Percentiles rank a stretch among this genome's conserved stretches.
Evolutionary conservation across 352 stramenopile genomes (phyloP).

Genomic region (Pythium aquatile): DNA sequence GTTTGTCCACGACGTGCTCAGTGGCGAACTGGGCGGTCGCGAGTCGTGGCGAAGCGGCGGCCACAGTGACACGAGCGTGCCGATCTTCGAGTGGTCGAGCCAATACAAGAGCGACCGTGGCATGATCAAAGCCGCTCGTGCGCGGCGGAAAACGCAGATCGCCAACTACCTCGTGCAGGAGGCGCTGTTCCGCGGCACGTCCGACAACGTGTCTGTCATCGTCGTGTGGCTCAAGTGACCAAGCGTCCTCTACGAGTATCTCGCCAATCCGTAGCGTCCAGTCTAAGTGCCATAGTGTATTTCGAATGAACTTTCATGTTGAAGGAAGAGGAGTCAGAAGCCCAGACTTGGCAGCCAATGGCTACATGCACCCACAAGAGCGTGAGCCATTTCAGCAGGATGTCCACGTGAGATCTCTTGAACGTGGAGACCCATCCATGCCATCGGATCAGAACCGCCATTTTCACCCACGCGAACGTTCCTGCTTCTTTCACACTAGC

Average conservation of each 20-base stretch:
- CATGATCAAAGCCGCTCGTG: slow-evolving; percentile 88
- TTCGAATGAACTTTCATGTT: not conserved
- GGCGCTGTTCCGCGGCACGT: slow-evolving; percentile 86
- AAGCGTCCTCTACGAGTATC: too few relatives aligned
- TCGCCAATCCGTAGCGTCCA: too few relatives aligned
- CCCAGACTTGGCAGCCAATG: not conserved
- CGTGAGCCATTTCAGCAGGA: not conserved
- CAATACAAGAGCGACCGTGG: slow-evolving; percentile 88
- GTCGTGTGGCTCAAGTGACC: slow-evolving; percentile 84
- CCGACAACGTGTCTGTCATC: slow-evolving; percentile 91
- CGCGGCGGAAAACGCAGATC: slow-evolving; percentile 88
- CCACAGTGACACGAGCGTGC: slow-evolving; percentile 80
- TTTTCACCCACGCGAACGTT: not conserved
- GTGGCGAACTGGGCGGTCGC: slow-evolving; percentile 72
- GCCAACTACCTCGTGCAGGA: slow-evolving; percentile 92
- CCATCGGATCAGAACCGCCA: not conserved
- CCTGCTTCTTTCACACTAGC: not conserved
- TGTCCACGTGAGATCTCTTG: not conserved
- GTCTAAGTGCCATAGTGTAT: too few relatives aligned
- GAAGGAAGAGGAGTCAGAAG: not conserved
- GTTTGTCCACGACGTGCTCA: slow-evolving; percentile 90
- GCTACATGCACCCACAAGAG: not conserved
- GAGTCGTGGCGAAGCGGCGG: slow-evolving; percentile 79
- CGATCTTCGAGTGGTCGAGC: slow-evolving; percentile 90
- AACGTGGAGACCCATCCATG: too few relatives aligned